Base-by-base conservation (phyloP, 202 grass and related monocot species). In the Schoenoplectus tabernaemontani region DNA sequence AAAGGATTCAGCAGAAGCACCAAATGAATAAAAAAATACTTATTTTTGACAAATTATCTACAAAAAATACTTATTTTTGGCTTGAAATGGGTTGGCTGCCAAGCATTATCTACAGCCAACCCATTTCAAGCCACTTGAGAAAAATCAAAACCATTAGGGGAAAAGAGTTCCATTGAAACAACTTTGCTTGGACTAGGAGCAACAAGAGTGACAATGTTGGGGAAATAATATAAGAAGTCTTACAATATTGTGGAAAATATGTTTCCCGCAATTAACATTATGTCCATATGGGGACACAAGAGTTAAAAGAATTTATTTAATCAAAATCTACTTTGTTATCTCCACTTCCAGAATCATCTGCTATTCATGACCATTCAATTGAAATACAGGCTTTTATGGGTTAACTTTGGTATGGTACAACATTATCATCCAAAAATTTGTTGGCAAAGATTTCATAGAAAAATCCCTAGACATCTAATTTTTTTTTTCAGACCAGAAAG, bases 401-500 rank as follows among this genome's bases (percentile, higher is more conserved):
- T 72, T 50, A 73, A 51, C 24, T 73, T 74, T 74, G 28, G 8
- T 36, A 74, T 11, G 7, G n/a, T n/a, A n/a, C n/a, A n/a, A n/a
- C 48, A 51, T 51, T 51, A 17, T 51, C 48, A 51, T 51, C 69
- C 70, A 34, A 34, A 19, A 74, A 11, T 4, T 34, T 74, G 70
- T 34, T 33, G 44, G 28, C 43, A 48, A 15, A 16, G 13, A 26
- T 10, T 53, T 1, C 26, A 34, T 7, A 26, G 4, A 17, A 47
- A 12, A 51, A 10, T n/a, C 15, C 46, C 26, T 47, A 74, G 15
- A 74, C 13, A 53, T 74, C 46, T 10, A 54, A 9, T 9, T 42
- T 62, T 77, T 11, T 63, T 15, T 61, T 60, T 53, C 53, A 58
- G 17, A 63, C 62, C 4, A 86, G 69, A 79, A 82, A 50, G 8